Conservation (phyloP, 2,329 filamentous ascomycete species). For the Chaetomium sp. region DNA sequence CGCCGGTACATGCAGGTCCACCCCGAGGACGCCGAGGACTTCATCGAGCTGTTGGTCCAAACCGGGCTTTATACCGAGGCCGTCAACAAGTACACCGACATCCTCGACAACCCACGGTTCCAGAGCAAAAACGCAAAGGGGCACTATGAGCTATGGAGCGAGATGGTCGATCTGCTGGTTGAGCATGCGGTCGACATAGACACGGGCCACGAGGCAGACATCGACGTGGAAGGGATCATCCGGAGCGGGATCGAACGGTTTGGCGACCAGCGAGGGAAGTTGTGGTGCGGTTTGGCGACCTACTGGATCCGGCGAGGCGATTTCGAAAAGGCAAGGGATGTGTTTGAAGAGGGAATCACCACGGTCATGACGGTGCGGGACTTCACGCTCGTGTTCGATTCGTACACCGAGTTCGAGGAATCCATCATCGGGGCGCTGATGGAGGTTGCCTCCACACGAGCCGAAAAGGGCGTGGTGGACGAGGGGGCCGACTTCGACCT, state of each 20-base stretch:
- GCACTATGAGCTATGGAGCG: slow-evolving; percentile 94
- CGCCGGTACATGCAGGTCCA: slow-evolving; percentile 95
- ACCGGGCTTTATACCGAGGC: slow-evolving; percentile 87
- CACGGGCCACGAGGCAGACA: slow-evolving; percentile 75
- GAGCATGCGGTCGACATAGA: slow-evolving; percentile 86
- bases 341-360: slow-evolving; percentile 94
- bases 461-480: slow-evolving; percentile 76
- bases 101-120: slow-evolving; percentile 88
- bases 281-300: slow-evolving; percentile 92
- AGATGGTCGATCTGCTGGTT: slow-evolving; percentile 94
- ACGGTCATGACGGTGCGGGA: slow-evolving; percentile 99
- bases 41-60: slow-evolving; percentile 83
- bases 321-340: slow-evolving; percentile 88
- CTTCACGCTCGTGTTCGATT: slow-evolving; percentile 94
- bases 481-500: slow-evolving; percentile 89
- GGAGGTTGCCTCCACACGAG: slow-evolving; percentile 78
- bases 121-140: slow-evolving; percentile 92
- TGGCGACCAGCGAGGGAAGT: slow-evolving; percentile 87
- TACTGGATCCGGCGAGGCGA: slow-evolving; percentile 95
- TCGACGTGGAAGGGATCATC: slow-evolving; percentile 90
- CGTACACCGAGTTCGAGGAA: slow-evolving; percentile 96
- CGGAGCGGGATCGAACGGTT: slow-evolving; percentile 89
- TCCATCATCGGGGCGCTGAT: slow-evolving; percentile 89
- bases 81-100: slow-evolving; percentile 84
- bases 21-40: slow-evolving; percentile 92